These are phyloP conservation scores for Akanthomyces lecanii DNA, from an alignment of 2,329 filamentous ascomycete species.

Conservation along the genomic window DNA sequence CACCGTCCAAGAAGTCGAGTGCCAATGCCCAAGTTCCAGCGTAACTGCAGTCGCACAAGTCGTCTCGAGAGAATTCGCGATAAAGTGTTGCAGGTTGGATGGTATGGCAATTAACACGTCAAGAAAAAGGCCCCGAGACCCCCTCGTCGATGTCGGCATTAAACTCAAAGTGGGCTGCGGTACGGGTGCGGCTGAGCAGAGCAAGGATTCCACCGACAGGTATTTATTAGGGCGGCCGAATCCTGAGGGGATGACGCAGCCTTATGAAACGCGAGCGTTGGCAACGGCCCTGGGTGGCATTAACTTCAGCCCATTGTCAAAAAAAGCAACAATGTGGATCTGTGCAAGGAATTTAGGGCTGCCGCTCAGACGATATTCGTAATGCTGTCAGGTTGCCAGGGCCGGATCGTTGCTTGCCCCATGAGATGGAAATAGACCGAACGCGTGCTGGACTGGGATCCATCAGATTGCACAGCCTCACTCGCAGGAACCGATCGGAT, in stretches of 20 bases:
- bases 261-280: constrained; percentile 11
- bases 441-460: not conserved
- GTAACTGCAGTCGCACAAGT: not conserved
- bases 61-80: not conserved
- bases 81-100: not conserved
- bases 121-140: not conserved
- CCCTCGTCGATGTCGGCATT: not conserved
- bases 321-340: constrained; percentile 11
- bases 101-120: not conserved
- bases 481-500: constrained; percentile 3
- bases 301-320: constrained; percentile 7
- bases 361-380: constrained; percentile 7
- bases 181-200: constrained; percentile 13
- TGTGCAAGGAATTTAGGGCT: constrained; percentile 12
- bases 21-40: not conserved
- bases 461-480: constrained; percentile 8
- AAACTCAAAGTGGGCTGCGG: constrained; percentile 2
- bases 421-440: not conserved
- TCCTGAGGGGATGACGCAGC: constrained; percentile 11
- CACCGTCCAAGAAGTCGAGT: too few relatives aligned
- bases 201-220: not conserved
- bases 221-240: not conserved
- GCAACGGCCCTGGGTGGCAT: not conserved
- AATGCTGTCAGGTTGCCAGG: not conserved
- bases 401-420: constrained; percentile 4